Base-by-base conservation (phyloP, 306 rosid species). In the Corylus americana region DNA sequence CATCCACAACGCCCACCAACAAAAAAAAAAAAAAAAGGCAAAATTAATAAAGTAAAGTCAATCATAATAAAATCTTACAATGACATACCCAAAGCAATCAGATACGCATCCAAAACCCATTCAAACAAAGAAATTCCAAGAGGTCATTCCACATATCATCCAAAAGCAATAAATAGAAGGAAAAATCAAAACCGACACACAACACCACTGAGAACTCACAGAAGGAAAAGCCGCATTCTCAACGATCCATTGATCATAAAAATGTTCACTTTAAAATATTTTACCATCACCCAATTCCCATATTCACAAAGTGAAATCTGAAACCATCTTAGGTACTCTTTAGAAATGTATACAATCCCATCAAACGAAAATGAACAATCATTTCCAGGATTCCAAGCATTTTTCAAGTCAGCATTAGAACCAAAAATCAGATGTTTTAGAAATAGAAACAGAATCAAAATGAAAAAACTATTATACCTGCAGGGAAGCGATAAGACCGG, bases 401-500 rank as follows among this genome's bases (percentile, higher is more conserved):
- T 8, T 37, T 27, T 50, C 69, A 63, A 11, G 50, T 31, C 31
- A 42, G 35, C 8, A 70, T 25, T 47, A 49, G 18, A 68, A 55
- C 67, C 37, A 47, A 5, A 50, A 35, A n/a, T 11, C 16, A 39
- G 37, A 16, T 20, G 42, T 18, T 54, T 31, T 44, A 35, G 72
- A 14, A 79, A 72, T 22, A 12, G 47, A 20, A 8, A 8, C 10
- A 55, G 25, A n/a, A 74, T 22, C 27, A 66, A 74, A 83, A 73
- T 17, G 48, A 45, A 2, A 13, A 2, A 51, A 37, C 29, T 58
- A 53, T 5, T 45, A 45, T 81, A 84, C 94, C 89, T 74, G 81
- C 55, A n/a, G 82, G n/a, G 69, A 22, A 73, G 58, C 25, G 25
- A 73, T 17, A 53, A 73, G 39, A 57, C 22, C 48, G 69, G 39